These are phyloP conservation scores for Calocybe indica DNA, from an alignment of 768 basidiomycete genomes.

Conservation along the genomic window DNA sequence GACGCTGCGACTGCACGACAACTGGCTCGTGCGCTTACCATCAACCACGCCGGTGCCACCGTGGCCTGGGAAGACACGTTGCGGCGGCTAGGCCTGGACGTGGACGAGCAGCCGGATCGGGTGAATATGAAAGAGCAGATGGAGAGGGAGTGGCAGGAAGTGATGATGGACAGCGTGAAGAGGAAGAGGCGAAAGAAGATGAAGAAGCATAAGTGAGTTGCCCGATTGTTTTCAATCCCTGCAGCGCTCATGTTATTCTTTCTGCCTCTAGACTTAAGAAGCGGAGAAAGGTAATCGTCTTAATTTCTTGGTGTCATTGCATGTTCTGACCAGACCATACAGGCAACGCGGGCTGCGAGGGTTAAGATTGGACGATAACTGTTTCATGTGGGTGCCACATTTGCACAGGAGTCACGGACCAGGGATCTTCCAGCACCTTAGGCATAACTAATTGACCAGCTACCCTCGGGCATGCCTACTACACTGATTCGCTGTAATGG, in stretches of 20 bases:
- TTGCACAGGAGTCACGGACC: no score
- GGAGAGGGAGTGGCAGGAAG: conserved; percentile 56
- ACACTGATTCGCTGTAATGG: no score
- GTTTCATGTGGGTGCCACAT: background rate
- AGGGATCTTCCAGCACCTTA: no score
- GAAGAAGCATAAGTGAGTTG: conserved; percentile 90
- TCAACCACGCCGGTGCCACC: conserved; percentile 56
- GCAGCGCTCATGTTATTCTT: conserved; percentile 3
- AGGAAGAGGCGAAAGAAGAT: conserved; percentile 90
- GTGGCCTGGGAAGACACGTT: conserved; percentile 67
- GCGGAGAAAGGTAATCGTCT: conserved; percentile 67
- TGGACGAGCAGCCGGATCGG: conserved; percentile 41
- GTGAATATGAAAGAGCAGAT: conserved; percentile 46
- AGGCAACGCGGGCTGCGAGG: conserved; percentile 41
- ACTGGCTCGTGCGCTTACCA: conserved; percentile 68
- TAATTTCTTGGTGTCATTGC: conserved; percentile 12
- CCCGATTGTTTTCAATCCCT: background rate
- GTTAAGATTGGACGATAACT: conserved; percentile 27
- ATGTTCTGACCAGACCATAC: background rate
- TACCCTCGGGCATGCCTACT: no score
- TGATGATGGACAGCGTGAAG: conserved; percentile 75
- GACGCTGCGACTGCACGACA: conserved; percentile 79
- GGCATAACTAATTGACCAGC: no score
- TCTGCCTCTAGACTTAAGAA: conserved; percentile 66
- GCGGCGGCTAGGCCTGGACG: conserved; percentile 55